Percentiles rank a stretch among this genome's conserved stretches.
phyloP scores from a whole-genome alignment of 768 basidiomycete species.

The Mycena haematopus region DNA sequence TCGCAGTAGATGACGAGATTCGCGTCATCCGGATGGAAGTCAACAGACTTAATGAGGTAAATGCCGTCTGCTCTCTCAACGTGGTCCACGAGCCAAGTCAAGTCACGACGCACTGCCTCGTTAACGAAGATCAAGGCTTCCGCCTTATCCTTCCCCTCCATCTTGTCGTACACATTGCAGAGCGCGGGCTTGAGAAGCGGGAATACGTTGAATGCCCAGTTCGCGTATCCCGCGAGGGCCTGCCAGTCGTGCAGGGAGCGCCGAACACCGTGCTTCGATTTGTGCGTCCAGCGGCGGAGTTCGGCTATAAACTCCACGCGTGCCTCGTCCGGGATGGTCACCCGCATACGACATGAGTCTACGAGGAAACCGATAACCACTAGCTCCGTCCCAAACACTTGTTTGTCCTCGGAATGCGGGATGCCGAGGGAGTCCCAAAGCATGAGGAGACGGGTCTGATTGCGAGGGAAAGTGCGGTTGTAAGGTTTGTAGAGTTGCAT shows the following conservation, averaged over 20 bases:
- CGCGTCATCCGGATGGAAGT: no score
- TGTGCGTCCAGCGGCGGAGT: neutral
- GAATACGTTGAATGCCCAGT: slow-evolving; percentile 43
- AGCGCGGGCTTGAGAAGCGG: slow-evolving; percentile 37
- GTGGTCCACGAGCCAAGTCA: no score
- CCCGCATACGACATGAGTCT: slow-evolving; percentile 32
- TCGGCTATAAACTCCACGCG: neutral
- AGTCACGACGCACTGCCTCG: no score
- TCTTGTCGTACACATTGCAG: slow-evolving; percentile 29
- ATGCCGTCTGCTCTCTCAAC: no score
- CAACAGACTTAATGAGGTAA: no score
- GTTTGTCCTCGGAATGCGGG: slow-evolving; percentile 48
- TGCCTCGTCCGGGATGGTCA: slow-evolving; percentile 33
- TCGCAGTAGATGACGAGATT: no score
- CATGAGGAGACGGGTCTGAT: slow-evolving; percentile 39
- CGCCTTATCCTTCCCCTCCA: no score
- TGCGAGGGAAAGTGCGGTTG: slow-evolving; percentile 30
- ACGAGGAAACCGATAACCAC: slow-evolving; percentile 37
- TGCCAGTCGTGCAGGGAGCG: slow-evolving; percentile 20
- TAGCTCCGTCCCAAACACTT: slow-evolving; percentile 39
- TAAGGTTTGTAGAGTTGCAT: slow-evolving; percentile 40
- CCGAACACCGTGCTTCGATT: neutral
- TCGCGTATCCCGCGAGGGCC: slow-evolving; percentile 36
- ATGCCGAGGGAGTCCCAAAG: slow-evolving; percentile 49
- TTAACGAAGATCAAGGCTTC: no score